A percentile compares a stretch with the other conserved stretches of the same genome.
These are phyloP conservation scores for Starmerella lactis-condensi DNA, from an alignment of 805 yeast genomes.

Conservation along the genomic window DNA sequence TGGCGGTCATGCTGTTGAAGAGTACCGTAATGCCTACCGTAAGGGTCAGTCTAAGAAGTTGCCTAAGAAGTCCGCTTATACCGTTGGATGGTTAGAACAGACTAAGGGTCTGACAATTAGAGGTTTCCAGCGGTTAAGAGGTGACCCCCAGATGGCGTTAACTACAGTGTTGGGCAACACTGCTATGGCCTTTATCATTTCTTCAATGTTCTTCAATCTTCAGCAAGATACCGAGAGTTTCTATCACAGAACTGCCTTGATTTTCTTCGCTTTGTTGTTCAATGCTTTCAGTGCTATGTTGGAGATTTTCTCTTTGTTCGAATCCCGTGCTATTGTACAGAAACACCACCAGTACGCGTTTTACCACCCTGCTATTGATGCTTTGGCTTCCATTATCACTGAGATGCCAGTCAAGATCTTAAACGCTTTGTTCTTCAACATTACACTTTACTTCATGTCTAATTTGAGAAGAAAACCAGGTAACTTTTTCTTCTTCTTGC, in stretches of 20 bases:
- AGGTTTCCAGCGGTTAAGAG: constrained; percentile 37
- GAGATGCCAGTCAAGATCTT: constrained; percentile 44
- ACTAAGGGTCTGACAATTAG: constrained; percentile 31
- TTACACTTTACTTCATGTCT: constrained; percentile 41
- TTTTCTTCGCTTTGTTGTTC: constrained; percentile 42
- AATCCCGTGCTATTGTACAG: constrained; percentile 39
- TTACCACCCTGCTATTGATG: constrained; percentile 59
- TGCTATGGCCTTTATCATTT: constrained; percentile 40
- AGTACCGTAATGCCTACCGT: constrained; percentile 24
- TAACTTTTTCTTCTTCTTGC: constrained; percentile 33
- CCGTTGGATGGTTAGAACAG: constrained; percentile 32
- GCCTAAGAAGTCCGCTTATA: constrained; percentile 27
- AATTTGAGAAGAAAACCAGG: constrained; percentile 33
- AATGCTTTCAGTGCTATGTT: constrained; percentile 44
- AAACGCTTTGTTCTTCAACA: constrained; percentile 28
- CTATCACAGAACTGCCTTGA: constrained; percentile 44
- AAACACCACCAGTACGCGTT: constrained; percentile 57
- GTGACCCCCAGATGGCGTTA: constrained; percentile 36
- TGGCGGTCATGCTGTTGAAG: constrained; percentile 22
- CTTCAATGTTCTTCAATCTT: constrained; percentile 42
- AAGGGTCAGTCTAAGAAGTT: constrained; percentile 26
- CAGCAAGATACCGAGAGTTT: constrained; percentile 36
- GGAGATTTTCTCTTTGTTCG: constrained; percentile 33
- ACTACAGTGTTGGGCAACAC: constrained; percentile 32
- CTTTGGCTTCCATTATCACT: constrained; percentile 40